phyloP scores from a whole-genome alignment of 176 grass and related monocot genomes.

The Thinopyrum elongatum region DNA sequence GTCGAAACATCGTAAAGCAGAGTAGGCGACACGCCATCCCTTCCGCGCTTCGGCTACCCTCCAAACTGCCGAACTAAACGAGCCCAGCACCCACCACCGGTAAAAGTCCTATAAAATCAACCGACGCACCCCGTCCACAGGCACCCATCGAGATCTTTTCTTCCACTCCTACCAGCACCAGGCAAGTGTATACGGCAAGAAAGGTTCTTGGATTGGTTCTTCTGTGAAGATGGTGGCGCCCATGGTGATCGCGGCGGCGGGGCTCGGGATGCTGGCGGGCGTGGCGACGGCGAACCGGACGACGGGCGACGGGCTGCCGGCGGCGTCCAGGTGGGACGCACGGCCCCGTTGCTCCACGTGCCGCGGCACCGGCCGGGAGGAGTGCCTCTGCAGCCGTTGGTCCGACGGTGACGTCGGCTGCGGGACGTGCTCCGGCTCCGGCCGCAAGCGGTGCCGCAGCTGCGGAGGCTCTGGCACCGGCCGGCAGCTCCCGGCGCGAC shows the following conservation, averaged over 20 bases:
- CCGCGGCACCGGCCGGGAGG: constrained; percentile 68
- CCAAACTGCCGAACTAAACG: background rate
- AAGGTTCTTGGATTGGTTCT: background rate
- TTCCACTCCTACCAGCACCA: too few species aligned
- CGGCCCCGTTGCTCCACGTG: constrained; percentile 74
- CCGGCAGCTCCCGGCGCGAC: constrained; percentile 49
- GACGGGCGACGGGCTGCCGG: constrained; percentile 30
- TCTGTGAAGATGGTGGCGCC: constrained; percentile 45
- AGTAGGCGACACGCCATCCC: constrained; percentile 26
- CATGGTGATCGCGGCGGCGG: constrained; percentile 65
- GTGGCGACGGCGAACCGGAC: constrained; percentile 63
- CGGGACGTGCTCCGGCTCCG: constrained; percentile 74
- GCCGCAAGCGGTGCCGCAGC: constrained; percentile 70
- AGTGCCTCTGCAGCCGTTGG: constrained; percentile 84
- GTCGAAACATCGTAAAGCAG: too few species aligned
- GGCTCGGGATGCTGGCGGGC: constrained; percentile 80
- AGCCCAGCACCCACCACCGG: background rate
- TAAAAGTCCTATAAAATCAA: constrained; percentile 25
- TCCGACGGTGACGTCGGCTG: constrained; percentile 89
- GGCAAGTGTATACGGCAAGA: background rate
- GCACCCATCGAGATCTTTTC: too few species aligned
- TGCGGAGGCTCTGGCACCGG: constrained; percentile 82
- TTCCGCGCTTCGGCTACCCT: constrained; percentile 26
- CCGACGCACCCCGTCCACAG: background rate
- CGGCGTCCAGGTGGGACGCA: constrained; percentile 37